Conservation (phyloP, 352 stramenopile genomes). For the Globisporangium cederbergense region DNA sequence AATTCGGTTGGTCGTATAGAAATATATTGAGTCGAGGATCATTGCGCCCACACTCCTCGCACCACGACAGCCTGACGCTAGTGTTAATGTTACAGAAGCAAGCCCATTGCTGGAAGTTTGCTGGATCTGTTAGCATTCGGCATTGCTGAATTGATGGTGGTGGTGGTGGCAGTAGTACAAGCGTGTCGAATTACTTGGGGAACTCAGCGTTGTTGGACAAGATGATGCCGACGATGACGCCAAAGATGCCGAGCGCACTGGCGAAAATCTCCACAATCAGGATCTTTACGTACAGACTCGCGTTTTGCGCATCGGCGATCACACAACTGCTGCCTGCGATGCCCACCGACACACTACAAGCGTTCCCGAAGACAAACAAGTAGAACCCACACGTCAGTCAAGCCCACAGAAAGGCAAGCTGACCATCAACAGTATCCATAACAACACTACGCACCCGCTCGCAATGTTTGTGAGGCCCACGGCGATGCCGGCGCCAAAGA, state of each 20-base stretch:
- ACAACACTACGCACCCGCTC: constrained; percentile 59
- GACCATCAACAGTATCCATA: not conserved
- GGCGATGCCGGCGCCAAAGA: constrained; percentile 96
- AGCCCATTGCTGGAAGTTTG: not conserved
- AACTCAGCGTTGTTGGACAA: constrained; percentile 96
- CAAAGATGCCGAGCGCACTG: constrained; percentile 98
- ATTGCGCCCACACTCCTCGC: not conserved
- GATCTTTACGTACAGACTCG: constrained; percentile 99
- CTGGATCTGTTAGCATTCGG: not conserved
- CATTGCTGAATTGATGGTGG: not conserved
- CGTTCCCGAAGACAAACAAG: not conserved
- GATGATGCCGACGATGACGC: constrained; percentile 98
- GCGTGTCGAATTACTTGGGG: constrained; percentile 49
- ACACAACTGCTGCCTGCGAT: constrained; percentile 98
- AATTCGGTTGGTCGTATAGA: constrained; percentile 1
- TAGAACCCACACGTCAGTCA: not conserved
- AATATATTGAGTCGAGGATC: constrained; percentile 10
- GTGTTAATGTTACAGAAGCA: not conserved
- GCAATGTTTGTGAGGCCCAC: constrained; percentile 99
- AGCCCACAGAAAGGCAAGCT: not conserved
- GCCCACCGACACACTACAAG: constrained; percentile 93
- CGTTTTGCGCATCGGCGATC: constrained; percentile 98
- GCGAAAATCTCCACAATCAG: constrained; percentile 99
- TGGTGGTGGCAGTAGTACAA: too few species aligned
- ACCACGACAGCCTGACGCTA: not conserved